Evolutionary conservation across 2,329 filamentous ascomycete species (phyloP), one percentile per base, ranked within the genome.

Genomic region (Pseudopithomyces chartarum): DNA sequence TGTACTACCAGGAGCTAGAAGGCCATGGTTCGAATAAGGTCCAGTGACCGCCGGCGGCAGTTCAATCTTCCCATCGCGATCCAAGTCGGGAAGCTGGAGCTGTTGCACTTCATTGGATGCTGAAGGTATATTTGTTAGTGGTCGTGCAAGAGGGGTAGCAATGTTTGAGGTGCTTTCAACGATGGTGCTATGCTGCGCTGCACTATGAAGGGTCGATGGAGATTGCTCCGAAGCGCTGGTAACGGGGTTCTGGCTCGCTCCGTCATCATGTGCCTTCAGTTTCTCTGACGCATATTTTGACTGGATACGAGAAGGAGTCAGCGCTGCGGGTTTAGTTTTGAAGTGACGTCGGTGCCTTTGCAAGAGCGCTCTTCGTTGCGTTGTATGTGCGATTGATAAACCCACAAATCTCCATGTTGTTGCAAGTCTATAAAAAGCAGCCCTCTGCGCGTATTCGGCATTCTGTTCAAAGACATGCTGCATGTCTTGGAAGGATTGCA

Each of bases 341-440:
- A 70, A 52, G 56, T 56, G 59, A 57, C 70, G 64, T 43, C 55
- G 64, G 46, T 61, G 57, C 54, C 67, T 68, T 55, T 76, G 72
- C 50, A 67, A 45, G 54, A 70, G 70, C 57, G 72, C 73, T 44
- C 76, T 69, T 11, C 72, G 69, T 38, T 65, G 74, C 26, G 85
- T 75, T 56, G 85, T 82, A 55, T 81, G 78, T 2, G 80, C 67
- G 52, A 85, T 76, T 23, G 80, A 78, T 54, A 79, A 77, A 52
- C 81, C 82, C 33, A 86, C 70, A 20, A 87, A 79, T 52, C 80
- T 81, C 85, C 85, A 88, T 19, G 84, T 84, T 60, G 87, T 82
- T 32, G 85, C 82, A 44, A 85, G 73, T 52, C 81, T 78, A 61
- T 81, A 76, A 59, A 81, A 73, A 38, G 80, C 79, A 33, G 79